These are phyloP conservation scores for Primulina huaijiensis DNA, from an alignment of 257 asterid genomes.

Conservation along the genomic window DNA sequence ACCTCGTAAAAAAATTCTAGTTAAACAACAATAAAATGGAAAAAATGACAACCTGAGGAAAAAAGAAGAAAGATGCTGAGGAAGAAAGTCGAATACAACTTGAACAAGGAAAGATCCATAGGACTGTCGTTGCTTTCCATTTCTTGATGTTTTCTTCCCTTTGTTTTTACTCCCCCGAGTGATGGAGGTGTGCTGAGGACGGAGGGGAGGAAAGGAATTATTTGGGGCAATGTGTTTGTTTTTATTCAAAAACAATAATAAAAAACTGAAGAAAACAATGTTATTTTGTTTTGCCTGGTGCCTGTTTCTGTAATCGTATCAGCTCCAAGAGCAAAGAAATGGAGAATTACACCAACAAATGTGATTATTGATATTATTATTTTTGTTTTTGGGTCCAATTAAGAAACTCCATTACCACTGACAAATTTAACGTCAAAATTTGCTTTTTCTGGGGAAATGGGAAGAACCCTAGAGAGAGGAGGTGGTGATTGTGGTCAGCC, in stretches of 20 bases:
- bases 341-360: not conserved
- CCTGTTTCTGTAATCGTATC: not conserved
- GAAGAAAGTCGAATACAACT: constrained; percentile 16
- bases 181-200: not conserved
- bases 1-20: not conserved
- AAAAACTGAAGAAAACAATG: not conserved
- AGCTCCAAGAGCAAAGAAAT: not conserved
- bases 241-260: not conserved
- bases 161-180: not conserved
- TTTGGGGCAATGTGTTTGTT: not conserved
- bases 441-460: not conserved
- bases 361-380: not conserved
- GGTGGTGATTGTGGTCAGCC: too few species aligned
- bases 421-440: not conserved
- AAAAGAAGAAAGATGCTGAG: constrained; percentile 29
- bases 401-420: not conserved
- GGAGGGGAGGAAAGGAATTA: not conserved
- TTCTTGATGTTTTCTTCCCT: not conserved
- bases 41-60: constrained; percentile 7
- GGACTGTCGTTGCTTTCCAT: not conserved
- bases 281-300: not conserved
- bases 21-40: too few species aligned
- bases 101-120: constrained; percentile 33
- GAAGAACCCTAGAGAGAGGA: not conserved
- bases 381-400: not conserved